Evolutionary conservation across 345 rosid genomes (phyloP), one percentile per base, ranked within the genome.

Genomic region (Aquilaria yunnanensis): DNA sequence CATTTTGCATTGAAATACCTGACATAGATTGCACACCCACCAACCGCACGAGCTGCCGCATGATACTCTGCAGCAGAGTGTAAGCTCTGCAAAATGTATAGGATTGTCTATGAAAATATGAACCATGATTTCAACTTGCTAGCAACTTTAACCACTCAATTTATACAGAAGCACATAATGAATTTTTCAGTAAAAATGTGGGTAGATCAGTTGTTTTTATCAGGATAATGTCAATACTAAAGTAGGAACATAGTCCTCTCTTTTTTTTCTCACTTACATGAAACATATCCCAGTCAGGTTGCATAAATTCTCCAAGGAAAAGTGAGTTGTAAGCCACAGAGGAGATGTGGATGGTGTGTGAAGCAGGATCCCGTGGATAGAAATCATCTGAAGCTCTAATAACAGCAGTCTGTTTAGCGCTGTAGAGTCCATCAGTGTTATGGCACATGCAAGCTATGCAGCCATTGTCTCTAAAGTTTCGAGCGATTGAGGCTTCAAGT

Each of bases 271-370:
- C n/a, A 80, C 97, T 80, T 78, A 90, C 97, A 64, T 94, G 99
- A 75, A 94, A 94, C 99, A 94, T 94, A 77, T 94, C 99, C 99
- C 99, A 94, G 62, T 94, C 99, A 72, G 97, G 97, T 67, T 88
- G 99, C 96, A 91, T 86, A 63, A 94, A 90, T 71, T 94, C 99
- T 49, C 99, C 99, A 8, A 94, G 96, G 80, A 94, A 90, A 57
- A 94, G 82, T 0, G 90, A 79, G 75, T 94, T 94, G 62, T 88
- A 94, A 5, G 96, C 96, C 37, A 94, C 99, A 0, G 97, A 85
- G 14, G 99, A 90, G 12, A 94, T 85, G 59, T 91, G 99, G 56
- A 88, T 86, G 32, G 97, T 94, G 78, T 94, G 99, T 48, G 99
- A 94, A 59, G 97, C 97, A 64, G 97, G 96, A 56, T 94, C 99